Evolutionary conservation across 2,329 filamentous ascomycete genomes (phyloP).

Genomic region (Cadophora malorum): DNA sequence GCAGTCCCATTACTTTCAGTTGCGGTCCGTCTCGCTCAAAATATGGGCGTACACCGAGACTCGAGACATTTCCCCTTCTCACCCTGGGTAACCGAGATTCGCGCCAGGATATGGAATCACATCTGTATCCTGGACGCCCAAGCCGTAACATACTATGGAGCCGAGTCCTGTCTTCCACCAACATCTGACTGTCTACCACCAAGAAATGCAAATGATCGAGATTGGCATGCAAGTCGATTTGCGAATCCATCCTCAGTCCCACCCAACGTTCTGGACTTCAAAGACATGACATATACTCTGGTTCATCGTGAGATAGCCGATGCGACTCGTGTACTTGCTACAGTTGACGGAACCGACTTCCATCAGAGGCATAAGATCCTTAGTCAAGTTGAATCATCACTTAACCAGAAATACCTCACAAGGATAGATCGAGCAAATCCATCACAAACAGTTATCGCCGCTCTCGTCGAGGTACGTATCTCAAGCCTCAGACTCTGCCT

Average conservation of each 20-base stretch:
- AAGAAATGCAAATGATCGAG: conserved; percentile 35
- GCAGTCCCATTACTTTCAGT: conserved; percentile 68
- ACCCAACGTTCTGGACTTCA: conserved; percentile 23
- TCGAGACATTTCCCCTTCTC: conserved; percentile 36
- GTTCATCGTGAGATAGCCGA: conserved; percentile 31
- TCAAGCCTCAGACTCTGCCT: conserved; percentile 25
- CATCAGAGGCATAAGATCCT: conserved; percentile 23
- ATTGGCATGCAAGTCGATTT: conserved; percentile 38
- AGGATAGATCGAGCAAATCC: conserved; percentile 24
- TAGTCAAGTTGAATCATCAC: conserved; percentile 17
- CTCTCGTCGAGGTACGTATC: conserved; percentile 31
- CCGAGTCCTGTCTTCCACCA: conserved; percentile 35
- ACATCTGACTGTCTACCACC: conserved; percentile 32
- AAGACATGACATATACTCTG: conserved; percentile 34
- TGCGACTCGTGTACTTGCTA: conserved; percentile 23
- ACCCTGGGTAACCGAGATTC: conserved; percentile 35
- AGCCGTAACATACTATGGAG: conserved; percentile 31
- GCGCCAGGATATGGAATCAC: conserved; percentile 33
- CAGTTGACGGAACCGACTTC: conserved; percentile 20
- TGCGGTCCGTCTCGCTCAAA: conserved; percentile 68
- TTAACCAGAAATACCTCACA: conserved; percentile 28
- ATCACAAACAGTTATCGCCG: conserved; percentile 26
- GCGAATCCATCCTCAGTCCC: conserved; percentile 35
- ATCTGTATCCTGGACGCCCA: conserved; percentile 33
- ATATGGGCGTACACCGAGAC: conserved; percentile 71